Evolutionary conservation across 2,329 filamentous ascomycete genomes (phyloP).

Genomic region (Exophiala oligosperma): DNA sequence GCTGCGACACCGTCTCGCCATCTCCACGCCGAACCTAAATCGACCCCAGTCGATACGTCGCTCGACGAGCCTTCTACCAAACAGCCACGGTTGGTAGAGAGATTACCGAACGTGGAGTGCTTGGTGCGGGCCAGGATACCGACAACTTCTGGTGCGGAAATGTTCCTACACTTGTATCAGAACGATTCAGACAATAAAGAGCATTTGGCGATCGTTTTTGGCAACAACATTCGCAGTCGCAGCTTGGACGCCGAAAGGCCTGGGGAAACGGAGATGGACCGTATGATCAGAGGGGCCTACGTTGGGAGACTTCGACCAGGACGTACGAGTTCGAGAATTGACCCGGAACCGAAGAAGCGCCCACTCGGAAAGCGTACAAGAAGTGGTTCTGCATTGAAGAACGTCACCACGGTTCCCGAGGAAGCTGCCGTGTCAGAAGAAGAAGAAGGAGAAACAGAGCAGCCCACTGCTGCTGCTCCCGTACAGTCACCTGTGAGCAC

Average conservation of each 20-base stretch:
- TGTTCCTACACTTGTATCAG: constrained; percentile 93
- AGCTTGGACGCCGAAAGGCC: constrained; percentile 52
- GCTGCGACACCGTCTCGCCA: constrained; percentile 34
- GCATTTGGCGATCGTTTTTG: constrained; percentile 95
- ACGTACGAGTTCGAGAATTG: constrained; percentile 70
- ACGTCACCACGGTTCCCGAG: constrained; percentile 24
- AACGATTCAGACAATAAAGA: constrained; percentile 95
- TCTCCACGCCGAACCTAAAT: constrained; percentile 39
- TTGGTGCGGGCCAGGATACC: constrained; percentile 93
- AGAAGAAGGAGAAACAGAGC: background rate
- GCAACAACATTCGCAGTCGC: constrained; percentile 73
- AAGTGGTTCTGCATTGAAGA: constrained; percentile 31
- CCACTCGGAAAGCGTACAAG: constrained; percentile 6
- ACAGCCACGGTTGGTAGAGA: constrained; percentile 70
- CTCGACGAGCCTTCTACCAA: constrained; percentile 45
- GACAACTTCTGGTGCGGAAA: constrained; percentile 86
- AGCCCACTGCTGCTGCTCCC: background rate
- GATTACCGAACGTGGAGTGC: constrained; percentile 83
- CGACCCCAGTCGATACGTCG: constrained; percentile 44
- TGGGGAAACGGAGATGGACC: constrained; percentile 54
- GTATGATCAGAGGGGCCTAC: constrained; percentile 94
- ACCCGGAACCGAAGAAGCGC: constrained; percentile 33
- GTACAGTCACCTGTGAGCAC: constrained; percentile 4
- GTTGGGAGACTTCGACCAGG: constrained; percentile 84
- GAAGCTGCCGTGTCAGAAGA: constrained; percentile 16